Conservation (phyloP, 305 asterid species). For the Euphrasia arctica region DNA sequence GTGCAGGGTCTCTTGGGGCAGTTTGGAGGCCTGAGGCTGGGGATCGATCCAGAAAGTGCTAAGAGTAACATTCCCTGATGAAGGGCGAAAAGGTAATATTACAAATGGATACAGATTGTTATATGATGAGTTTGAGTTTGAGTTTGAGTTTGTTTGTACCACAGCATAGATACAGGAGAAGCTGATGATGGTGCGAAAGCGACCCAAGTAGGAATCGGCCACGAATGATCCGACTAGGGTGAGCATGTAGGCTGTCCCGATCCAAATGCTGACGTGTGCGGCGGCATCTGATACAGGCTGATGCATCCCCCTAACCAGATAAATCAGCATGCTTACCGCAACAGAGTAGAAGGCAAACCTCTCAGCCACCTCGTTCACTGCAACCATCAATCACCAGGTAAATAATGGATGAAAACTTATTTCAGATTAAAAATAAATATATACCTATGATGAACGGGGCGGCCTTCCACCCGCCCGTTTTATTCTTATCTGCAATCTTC, state of each 20-base stretch:
- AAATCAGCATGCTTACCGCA: slow-evolving; percentile 58
- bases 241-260: slow-evolving; percentile 62
- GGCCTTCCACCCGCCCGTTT: slow-evolving; percentile 68
- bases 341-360: slow-evolving; percentile 60
- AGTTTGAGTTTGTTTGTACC: slow-evolving; percentile 28
- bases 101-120: background rate
- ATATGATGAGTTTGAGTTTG: slow-evolving; percentile 9
- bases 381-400: background rate
- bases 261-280: slow-evolving; percentile 64
- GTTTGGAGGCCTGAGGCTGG: slow-evolving; percentile 45
- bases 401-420: no score
- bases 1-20: slow-evolving; percentile 50
- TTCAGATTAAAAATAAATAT: no score
- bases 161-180: slow-evolving; percentile 54
- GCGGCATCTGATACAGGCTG: slow-evolving; percentile 60
- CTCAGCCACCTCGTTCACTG: slow-evolving; percentile 69
- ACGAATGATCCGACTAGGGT: slow-evolving; percentile 60
- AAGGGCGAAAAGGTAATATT: no score
- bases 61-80: slow-evolving; percentile 41
- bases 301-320: slow-evolving; percentile 53
- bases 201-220: slow-evolving; percentile 66
- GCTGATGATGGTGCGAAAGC: slow-evolving; percentile 49
- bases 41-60: slow-evolving; percentile 58
- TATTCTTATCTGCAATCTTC: slow-evolving; percentile 41
- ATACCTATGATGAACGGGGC: slow-evolving; percentile 63